Percentiles rank a stretch among this genome's conserved stretches.
phyloP scores from a whole-genome alignment of 148 eudicot species.

The Pharnaceum exiguum region DNA sequence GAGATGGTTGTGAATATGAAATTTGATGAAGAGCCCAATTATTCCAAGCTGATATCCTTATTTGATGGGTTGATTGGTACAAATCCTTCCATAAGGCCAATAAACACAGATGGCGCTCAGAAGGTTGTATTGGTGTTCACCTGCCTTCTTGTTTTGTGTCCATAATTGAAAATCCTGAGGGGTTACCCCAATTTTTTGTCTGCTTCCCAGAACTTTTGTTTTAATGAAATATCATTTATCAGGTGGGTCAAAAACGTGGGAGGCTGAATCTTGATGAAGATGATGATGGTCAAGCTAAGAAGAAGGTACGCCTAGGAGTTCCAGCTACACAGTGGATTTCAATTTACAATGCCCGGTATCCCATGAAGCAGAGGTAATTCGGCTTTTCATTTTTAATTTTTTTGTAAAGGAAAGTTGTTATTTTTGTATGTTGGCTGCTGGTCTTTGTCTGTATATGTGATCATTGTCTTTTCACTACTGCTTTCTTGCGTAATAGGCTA shows the following conservation, averaged over 20 bases:
- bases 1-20: slow-evolving; percentile 82
- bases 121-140: slow-evolving; percentile 40
- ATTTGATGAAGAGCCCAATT: slow-evolving; percentile 92
- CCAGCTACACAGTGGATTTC: slow-evolving; percentile 94
- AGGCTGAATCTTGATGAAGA: slow-evolving; percentile 63
- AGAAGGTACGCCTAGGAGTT: slow-evolving; percentile 73
- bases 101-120: slow-evolving; percentile 90
- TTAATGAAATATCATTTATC: slow-evolving; percentile 44
- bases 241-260: slow-evolving; percentile 85
- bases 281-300: slow-evolving; percentile 70
- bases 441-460: no score
- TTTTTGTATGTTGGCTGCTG: neutral
- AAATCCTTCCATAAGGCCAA: slow-evolving; percentile 74
- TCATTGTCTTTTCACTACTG: no score
- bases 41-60: slow-evolving; percentile 72
- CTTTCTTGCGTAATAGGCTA: no score
- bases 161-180: neutral
- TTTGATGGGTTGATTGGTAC: slow-evolving; percentile 76
- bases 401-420: neutral
- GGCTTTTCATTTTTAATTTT: neutral
- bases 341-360: slow-evolving; percentile 73
- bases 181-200: neutral
- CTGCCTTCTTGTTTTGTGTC: neutral
- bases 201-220: neutral
- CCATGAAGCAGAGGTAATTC: slow-evolving; percentile 87